These are phyloP conservation scores for Torulaspora quercuum DNA, from an alignment of 805 yeast species.

Conservation along the genomic window DNA sequence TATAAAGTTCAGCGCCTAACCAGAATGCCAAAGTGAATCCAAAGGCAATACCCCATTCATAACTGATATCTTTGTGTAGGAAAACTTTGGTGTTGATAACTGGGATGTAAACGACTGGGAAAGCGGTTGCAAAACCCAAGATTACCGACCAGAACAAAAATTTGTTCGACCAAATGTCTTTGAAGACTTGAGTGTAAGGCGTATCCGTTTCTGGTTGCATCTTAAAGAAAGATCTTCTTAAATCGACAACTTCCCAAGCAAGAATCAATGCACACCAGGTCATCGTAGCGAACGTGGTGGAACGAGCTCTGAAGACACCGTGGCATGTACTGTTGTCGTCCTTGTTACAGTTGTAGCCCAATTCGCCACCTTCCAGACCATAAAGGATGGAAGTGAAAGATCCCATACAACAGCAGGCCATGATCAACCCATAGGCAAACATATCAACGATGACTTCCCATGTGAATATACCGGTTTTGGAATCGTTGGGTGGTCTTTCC, in stretches of 20 bases:
- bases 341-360: slow-evolving; percentile 64
- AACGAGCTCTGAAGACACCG: slow-evolving; percentile 68
- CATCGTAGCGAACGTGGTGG: slow-evolving; percentile 74
- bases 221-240: slow-evolving; percentile 63
- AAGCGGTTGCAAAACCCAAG: slow-evolving; percentile 63
- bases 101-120: slow-evolving; percentile 84
- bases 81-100: slow-evolving; percentile 79
- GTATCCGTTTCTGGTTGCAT: slow-evolving; percentile 65
- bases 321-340: slow-evolving; percentile 47
- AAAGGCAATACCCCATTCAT: slow-evolving; percentile 78
- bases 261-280: slow-evolving; percentile 81
- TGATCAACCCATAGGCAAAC: slow-evolving; percentile 66
- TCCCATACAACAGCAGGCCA: slow-evolving; percentile 68
- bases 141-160: slow-evolving; percentile 79
- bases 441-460: slow-evolving; percentile 62
- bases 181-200: slow-evolving; percentile 56
- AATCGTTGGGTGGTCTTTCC: slow-evolving; percentile 89
- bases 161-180: slow-evolving; percentile 68
- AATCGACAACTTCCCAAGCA: slow-evolving; percentile 82
- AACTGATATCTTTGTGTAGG: slow-evolving; percentile 63
- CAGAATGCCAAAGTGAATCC: slow-evolving; percentile 58
- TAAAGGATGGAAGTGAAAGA: slow-evolving; percentile 65
- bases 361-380: slow-evolving; percentile 59
- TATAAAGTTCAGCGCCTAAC: slow-evolving; percentile 61
- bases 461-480: slow-evolving; percentile 81